Conservation (phyloP, 306 rosid species). For the Trifolium repens region DNA sequence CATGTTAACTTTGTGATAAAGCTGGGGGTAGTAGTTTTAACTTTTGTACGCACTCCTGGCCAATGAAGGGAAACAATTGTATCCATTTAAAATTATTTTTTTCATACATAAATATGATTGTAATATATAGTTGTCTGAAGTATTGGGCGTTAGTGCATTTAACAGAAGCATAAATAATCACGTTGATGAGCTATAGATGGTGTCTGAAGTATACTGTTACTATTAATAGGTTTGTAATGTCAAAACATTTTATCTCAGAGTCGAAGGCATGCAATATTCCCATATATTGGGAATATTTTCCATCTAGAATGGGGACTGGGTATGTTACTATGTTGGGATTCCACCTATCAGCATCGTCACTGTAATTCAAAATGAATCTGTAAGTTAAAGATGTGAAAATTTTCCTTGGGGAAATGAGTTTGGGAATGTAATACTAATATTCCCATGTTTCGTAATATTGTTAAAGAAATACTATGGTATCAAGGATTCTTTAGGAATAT, state of each 20-base stretch:
- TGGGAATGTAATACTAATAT: neutral
- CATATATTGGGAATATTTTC: neutral
- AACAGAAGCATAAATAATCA: neutral
- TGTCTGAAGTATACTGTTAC: too few relatives aligned
- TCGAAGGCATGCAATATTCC: neutral
- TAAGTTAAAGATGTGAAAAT: neutral
- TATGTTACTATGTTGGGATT: neutral
- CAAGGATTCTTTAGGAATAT: neutral
- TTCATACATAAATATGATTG: neutral
- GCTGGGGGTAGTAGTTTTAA: neutral
- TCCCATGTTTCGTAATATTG: neutral
- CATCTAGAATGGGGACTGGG: neutral
- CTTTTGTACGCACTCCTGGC: neutral
- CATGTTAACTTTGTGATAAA: neutral
- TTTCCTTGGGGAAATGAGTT: neutral
- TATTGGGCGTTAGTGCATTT: neutral
- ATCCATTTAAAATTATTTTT: neutral
- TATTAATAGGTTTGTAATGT: too few relatives aligned
- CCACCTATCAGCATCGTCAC: neutral
- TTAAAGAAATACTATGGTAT: neutral
- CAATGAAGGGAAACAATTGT: neutral
- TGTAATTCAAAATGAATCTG: neutral
- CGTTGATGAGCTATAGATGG: neutral
- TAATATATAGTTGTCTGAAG: neutral
- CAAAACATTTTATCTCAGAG: too few relatives aligned